phyloP scores from a whole-genome alignment of 2,329 filamentous ascomycete species.

The Pseudogymnoascus sp. region DNA sequence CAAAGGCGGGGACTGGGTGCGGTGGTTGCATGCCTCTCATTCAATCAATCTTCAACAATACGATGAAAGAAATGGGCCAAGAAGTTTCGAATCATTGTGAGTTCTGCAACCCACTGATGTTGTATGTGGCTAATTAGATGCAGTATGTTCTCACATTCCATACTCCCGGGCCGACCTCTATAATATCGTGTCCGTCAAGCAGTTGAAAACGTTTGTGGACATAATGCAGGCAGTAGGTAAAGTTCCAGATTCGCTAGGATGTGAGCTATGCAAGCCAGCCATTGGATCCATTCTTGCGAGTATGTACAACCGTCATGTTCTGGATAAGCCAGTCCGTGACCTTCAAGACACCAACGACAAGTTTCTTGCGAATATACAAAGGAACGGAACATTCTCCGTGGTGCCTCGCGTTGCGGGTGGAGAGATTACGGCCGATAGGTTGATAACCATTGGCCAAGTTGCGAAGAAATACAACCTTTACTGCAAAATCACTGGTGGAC shows the following conservation, averaged over 20 bases:
- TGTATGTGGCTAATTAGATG: background rate
- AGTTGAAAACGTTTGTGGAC: constrained; percentile 61
- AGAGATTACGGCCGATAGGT: constrained; percentile 80
- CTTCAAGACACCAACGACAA: constrained; percentile 88
- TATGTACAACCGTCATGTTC: constrained; percentile 76
- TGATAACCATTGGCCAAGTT: constrained; percentile 76
- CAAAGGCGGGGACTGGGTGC: constrained; percentile 85
- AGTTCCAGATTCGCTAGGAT: constrained; percentile 65
- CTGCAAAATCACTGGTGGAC: constrained; percentile 86
- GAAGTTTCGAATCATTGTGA: constrained; percentile 72
- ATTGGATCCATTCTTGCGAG: constrained; percentile 75
- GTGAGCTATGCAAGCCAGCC: constrained; percentile 79
- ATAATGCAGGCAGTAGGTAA: constrained; percentile 76
- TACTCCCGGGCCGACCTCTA: constrained; percentile 84
- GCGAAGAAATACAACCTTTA: constrained; percentile 80
- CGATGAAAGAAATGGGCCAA: constrained; percentile 77
- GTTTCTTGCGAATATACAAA: constrained; percentile 82
- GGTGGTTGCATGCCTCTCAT: constrained; percentile 86
- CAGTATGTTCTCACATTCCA: constrained; percentile 71
- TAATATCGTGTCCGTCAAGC: constrained; percentile 79
- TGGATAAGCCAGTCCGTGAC: constrained; percentile 62
- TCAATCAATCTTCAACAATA: constrained; percentile 82
- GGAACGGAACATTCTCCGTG: constrained; percentile 86
- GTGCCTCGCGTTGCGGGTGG: constrained; percentile 76
- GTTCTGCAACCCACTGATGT: constrained; percentile 23